Percentiles rank a stretch among this genome's conserved stretches.
phyloP scores from a whole-genome alignment of 257 asterid species.

The Primulina huaijiensis region DNA sequence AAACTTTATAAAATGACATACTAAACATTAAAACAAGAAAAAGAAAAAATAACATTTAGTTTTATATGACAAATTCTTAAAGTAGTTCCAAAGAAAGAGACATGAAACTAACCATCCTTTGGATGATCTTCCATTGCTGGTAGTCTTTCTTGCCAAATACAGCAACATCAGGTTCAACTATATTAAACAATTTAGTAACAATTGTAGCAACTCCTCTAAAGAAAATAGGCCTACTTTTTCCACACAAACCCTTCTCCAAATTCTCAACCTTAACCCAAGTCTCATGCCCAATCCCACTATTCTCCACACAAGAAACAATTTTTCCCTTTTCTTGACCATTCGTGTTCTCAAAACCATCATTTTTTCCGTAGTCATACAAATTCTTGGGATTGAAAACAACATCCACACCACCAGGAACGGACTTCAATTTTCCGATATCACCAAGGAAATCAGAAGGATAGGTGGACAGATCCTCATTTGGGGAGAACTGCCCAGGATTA shows the following conservation, averaged over 20 bases:
- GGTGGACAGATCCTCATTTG: slow-evolving; percentile 83
- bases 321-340: slow-evolving; percentile 27
- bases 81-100: background rate
- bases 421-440: slow-evolving; percentile 57
- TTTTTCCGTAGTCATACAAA: slow-evolving; percentile 61
- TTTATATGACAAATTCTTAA: background rate
- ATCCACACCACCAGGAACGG: slow-evolving; percentile 60
- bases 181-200: slow-evolving; percentile 77
- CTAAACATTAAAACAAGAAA: background rate
- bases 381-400: slow-evolving; percentile 76
- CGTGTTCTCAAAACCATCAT: background rate
- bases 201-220: slow-evolving; percentile 95
- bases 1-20: slow-evolving; percentile 10
- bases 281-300: slow-evolving; percentile 68
- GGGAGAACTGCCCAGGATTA: slow-evolving; percentile 92
- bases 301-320: slow-evolving; percentile 64
- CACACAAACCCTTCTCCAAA: slow-evolving; percentile 85
- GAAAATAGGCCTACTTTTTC: slow-evolving; percentile 81
- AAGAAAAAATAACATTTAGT: background rate
- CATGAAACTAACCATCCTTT: slow-evolving; percentile 59
- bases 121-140: slow-evolving; percentile 83
- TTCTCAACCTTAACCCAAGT: slow-evolving; percentile 81
- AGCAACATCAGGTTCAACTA: slow-evolving; percentile 90
- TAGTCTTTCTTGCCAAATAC: slow-evolving; percentile 97
- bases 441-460: slow-evolving; percentile 89